Evolutionary conservation across 2,329 filamentous ascomycete genomes (phyloP).

Genomic region (Chaetomium globosum): DNA sequence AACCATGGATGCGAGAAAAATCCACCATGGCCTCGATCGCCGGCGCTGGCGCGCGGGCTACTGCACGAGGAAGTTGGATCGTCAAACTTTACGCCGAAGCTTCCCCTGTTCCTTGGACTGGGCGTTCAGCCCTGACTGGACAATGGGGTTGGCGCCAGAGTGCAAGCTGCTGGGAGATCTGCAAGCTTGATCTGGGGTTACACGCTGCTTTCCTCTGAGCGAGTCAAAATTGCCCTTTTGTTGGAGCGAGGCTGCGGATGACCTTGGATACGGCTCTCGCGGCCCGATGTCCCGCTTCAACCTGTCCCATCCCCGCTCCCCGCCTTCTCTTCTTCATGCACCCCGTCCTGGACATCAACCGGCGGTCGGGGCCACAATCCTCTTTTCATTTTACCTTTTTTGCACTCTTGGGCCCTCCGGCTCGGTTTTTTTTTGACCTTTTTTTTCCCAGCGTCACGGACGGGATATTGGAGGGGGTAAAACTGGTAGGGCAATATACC

Average conservation of each 20-base stretch:
- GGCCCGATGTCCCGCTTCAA: conserved; percentile 29
- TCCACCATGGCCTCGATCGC: not conserved
- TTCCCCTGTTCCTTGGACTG: conserved; percentile 1
- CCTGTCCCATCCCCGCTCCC: conserved; percentile 29
- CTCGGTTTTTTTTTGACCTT: conserved; percentile 21
- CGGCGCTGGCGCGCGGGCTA: not conserved
- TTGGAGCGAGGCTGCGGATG: conserved; percentile 26
- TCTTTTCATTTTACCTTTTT: conserved; percentile 12
- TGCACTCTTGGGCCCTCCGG: conserved; percentile 13
- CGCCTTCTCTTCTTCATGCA: conserved; percentile 32
- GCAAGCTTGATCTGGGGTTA: conserved; percentile 23
- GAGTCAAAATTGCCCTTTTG: conserved; percentile 25
- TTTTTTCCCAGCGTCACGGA: conserved; percentile 15
- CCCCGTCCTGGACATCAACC: conserved; percentile 25
- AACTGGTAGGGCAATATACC: conserved; percentile 18
- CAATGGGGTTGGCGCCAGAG: not conserved
- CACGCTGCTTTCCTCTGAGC: conserved; percentile 17
- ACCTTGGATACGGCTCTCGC: conserved; percentile 26
- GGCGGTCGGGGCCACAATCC: conserved; percentile 11
- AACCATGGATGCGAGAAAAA: not conserved
- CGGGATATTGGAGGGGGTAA: conserved; percentile 11
- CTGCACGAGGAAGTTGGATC: not conserved
- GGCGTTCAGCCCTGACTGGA: not conserved
- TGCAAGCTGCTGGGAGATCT: conserved; percentile 16
- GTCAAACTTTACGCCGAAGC: not conserved